Conservation (phyloP, 805 yeast genomes). For the Ogataea nitratoaversa region DNA sequence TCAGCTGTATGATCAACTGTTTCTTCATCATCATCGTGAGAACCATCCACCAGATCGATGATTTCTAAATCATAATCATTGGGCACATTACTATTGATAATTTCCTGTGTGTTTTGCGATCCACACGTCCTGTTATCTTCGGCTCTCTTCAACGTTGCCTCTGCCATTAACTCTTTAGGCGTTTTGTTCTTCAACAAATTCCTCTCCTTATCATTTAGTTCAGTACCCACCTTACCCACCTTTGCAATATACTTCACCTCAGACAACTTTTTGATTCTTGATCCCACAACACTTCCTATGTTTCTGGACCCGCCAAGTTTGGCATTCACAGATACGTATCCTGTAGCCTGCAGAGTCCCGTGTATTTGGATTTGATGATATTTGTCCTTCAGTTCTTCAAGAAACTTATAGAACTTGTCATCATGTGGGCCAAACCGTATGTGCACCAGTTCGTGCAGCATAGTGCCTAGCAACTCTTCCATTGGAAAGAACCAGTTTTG, state of each 20-base stretch:
- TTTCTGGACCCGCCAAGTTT: constrained; percentile 35
- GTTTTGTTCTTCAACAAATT: constrained; percentile 6
- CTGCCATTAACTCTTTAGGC: constrained; percentile 43
- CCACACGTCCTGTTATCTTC: constrained; percentile 50
- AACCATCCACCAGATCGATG: constrained; percentile 23
- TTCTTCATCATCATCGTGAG: constrained; percentile 4
- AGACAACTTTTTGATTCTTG: constrained; percentile 38
- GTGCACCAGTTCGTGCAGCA: constrained; percentile 87
- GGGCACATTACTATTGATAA: constrained; percentile 34
- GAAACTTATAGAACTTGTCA: constrained; percentile 55
- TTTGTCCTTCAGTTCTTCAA: constrained; percentile 58
- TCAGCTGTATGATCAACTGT: no score
- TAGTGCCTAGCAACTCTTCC: constrained; percentile 68
- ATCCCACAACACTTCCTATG: constrained; percentile 29
- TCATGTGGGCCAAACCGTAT: constrained; percentile 81
- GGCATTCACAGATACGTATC: constrained; percentile 46
- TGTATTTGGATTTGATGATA: constrained; percentile 40
- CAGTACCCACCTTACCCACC: constrained; percentile 32
- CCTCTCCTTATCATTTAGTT: neutral
- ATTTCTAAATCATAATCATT: constrained; percentile 42
- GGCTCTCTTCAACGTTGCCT: constrained; percentile 61
- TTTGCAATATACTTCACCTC: constrained; percentile 40
- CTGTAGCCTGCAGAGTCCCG: constrained; percentile 41
- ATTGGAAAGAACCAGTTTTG: constrained; percentile 53
- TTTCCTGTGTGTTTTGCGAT: constrained; percentile 17